A percentile compares a stretch with the other conserved stretches of the same genome.
Evolutionary conservation across 345 rosid genomes (phyloP).

Genomic region (Alliaria petiolata): DNA sequence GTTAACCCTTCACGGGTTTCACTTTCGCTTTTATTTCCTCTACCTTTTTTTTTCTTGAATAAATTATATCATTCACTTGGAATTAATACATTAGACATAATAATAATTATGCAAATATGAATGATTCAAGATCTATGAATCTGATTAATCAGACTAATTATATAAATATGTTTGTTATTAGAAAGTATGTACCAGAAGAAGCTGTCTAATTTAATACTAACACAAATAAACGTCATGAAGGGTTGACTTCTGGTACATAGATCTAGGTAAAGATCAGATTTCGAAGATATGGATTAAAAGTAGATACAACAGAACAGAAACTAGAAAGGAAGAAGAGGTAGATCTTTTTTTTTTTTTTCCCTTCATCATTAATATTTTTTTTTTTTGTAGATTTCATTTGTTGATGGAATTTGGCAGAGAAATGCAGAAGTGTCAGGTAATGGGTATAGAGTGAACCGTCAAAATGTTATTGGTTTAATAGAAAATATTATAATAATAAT

Average conservation of each 20-base stretch:
- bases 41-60: conserved; percentile 11
- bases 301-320: conserved; percentile 32
- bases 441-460: conserved; percentile 34
- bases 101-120: conserved; percentile 8
- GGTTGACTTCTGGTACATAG: conserved; percentile 35
- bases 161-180: conserved; percentile 12
- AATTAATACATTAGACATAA: neutral
- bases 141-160: conserved; percentile 1
- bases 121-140: conserved; percentile 18
- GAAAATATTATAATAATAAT: neutral
- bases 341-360: neutral
- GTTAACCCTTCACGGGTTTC: conserved; percentile 43
- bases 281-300: conserved; percentile 30
- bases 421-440: conserved; percentile 32
- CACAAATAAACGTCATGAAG: conserved; percentile 25
- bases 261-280: conserved; percentile 27
- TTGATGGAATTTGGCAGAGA: conserved; percentile 29
- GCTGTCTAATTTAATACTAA: conserved; percentile 18
- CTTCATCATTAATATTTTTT: neutral
- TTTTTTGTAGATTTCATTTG: neutral
- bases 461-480: conserved; percentile 29
- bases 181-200: conserved; percentile 27
- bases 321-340: conserved; percentile 1
- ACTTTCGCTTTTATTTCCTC: conserved; percentile 22
- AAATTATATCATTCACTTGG: neutral